Evolutionary conservation across 1,139 yeast genomes (phyloP).

Genomic region (Diutina rugosa): DNA sequence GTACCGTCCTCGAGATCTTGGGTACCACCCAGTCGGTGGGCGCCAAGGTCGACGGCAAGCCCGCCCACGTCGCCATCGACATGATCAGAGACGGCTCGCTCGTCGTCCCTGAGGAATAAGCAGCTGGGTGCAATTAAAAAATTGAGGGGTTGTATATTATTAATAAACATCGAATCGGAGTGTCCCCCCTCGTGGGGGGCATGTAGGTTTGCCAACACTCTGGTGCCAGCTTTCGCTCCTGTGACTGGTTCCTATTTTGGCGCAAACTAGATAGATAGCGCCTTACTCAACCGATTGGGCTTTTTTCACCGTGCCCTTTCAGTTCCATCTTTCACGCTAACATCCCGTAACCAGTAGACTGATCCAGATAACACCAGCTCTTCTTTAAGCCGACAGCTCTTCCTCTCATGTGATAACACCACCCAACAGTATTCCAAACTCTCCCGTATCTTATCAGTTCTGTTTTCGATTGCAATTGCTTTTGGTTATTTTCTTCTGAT

Average conservation of each 20-base stretch:
- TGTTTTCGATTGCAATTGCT: too few species aligned
- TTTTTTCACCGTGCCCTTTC: neutral
- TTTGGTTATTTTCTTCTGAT: too few species aligned
- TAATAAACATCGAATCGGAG: neutral
- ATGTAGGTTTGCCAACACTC: slow-evolving; percentile 80
- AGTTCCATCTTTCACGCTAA: neutral
- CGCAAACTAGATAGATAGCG: slow-evolving; percentile 68
- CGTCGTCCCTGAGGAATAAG: slow-evolving; percentile 84
- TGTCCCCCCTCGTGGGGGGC: neutral
- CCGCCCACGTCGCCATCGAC: slow-evolving; percentile 97
- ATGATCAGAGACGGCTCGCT: slow-evolving; percentile 97
- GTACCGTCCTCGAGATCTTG: slow-evolving; percentile 96
- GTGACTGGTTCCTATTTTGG: slow-evolving; percentile 89
- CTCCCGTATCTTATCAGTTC: too few species aligned
- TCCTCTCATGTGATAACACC: too few species aligned
- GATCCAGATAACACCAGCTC: neutral
- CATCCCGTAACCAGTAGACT: neutral
- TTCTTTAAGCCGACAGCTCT: too few species aligned
- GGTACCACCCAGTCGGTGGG: slow-evolving; percentile 99
- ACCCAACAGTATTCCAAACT: too few species aligned
- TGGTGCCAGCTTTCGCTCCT: slow-evolving; percentile 57
- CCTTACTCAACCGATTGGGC: neutral
- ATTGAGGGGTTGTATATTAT: neutral
- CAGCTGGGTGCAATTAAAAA: neutral
- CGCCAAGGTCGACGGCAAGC: slow-evolving; percentile 97